Evolutionary conservation across 148 eudicot species (phyloP).

Genomic region (Rhododendron vialii): DNA sequence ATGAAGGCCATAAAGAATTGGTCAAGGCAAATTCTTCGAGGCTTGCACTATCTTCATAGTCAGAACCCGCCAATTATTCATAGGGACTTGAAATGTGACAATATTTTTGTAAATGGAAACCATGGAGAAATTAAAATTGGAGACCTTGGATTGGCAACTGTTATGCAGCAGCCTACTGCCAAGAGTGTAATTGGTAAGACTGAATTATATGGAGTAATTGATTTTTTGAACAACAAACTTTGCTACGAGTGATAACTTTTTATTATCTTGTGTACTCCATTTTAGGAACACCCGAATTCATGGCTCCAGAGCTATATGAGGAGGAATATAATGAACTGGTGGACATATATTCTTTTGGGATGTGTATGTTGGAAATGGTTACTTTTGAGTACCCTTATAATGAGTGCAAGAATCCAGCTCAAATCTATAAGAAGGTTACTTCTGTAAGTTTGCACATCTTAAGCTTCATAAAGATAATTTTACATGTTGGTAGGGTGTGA

Average conservation of each 20-base stretch:
- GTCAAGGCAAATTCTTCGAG: constrained; percentile 89
- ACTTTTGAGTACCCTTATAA: constrained; percentile 81
- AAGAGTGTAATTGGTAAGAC: constrained; percentile 75
- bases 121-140: constrained; percentile 92
- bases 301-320: constrained; percentile 96
- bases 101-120: constrained; percentile 82
- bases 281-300: constrained; percentile 83
- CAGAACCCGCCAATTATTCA: constrained; percentile 80
- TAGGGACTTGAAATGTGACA: constrained; percentile 89
- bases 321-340: constrained; percentile 86
- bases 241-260: constrained; percentile 7
- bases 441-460: constrained; percentile 45
- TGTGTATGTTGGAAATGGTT: constrained; percentile 92
- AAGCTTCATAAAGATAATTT: neutral
- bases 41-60: constrained; percentile 75
- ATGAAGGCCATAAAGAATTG: constrained; percentile 93
- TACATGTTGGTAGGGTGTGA: neutral
- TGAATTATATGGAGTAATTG: neutral
- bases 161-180: constrained; percentile 68
- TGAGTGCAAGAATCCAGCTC: constrained; percentile 88
- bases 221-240: neutral
- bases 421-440: constrained; percentile 78
- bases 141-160: constrained; percentile 84
- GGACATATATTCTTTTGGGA: constrained; percentile 87
- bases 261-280: neutral